Conservation (phyloP, 805 yeast species). For the Myxozyma neglecta region DNA sequence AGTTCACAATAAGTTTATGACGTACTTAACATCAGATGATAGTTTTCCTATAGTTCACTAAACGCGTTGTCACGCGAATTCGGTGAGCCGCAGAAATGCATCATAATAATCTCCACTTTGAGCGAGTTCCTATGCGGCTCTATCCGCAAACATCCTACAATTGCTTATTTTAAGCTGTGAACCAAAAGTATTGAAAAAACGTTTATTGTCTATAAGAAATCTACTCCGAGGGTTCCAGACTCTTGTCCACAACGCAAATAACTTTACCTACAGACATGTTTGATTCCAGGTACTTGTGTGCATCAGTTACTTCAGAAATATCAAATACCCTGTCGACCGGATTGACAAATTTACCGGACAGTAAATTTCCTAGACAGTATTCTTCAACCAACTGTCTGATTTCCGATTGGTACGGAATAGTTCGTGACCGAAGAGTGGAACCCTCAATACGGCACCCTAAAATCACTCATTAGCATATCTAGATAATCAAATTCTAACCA, state of each 20-base stretch:
- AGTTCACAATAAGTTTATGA: too few species aligned
- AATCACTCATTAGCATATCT: neutral
- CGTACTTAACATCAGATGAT: neutral
- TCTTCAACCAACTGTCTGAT: slow-evolving; percentile 35
- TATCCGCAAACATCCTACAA: too few species aligned
- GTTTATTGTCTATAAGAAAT: neutral
- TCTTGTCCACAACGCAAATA: slow-evolving; percentile 24
- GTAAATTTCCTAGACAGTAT: slow-evolving; percentile 35
- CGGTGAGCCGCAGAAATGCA: neutral
- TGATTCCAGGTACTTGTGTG: slow-evolving; percentile 38
- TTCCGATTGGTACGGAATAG: slow-evolving; percentile 33
- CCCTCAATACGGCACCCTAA: slow-evolving; percentile 35
- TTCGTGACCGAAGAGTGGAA: slow-evolving; percentile 38
- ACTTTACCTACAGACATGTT: slow-evolving; percentile 38
- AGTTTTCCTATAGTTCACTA: neutral
- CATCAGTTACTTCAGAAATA: slow-evolving; percentile 34
- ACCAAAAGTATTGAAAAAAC: neutral
- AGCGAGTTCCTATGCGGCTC: too few species aligned
- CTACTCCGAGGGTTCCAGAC: neutral
- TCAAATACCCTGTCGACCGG: slow-evolving; percentile 33
- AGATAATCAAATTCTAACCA: too few species aligned
- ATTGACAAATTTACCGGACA: slow-evolving; percentile 33
- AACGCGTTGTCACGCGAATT: neutral
- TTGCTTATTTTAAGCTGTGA: too few species aligned
- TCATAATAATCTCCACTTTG: too few species aligned